Percentiles rank a stretch among this genome's conserved stretches.
These are phyloP conservation scores for Candida sp. DNA, from an alignment of 1,139 yeast genomes.

Conservation along the genomic window DNA sequence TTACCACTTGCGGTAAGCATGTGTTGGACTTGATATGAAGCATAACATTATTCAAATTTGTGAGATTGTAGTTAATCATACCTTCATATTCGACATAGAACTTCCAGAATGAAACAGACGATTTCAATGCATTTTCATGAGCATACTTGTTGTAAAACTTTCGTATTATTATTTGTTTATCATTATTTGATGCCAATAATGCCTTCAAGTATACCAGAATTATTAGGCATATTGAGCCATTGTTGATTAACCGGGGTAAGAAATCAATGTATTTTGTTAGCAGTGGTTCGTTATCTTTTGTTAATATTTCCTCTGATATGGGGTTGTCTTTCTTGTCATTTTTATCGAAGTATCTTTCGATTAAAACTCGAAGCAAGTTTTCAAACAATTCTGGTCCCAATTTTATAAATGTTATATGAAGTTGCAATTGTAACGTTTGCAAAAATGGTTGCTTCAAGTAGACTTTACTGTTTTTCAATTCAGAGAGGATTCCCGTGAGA, in stretches of 20 bases:
- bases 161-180: slow-evolving; percentile 4
- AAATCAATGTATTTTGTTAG: slow-evolving; percentile 8
- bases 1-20: slow-evolving; percentile 41
- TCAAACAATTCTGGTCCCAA: slow-evolving; percentile 6
- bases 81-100: slow-evolving; percentile 53
- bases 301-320: slow-evolving; percentile 5
- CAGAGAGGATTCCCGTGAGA: slow-evolving; percentile 23
- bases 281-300: slow-evolving; percentile 3
- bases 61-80: slow-evolving; percentile 33
- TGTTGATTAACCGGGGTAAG: slow-evolving; percentile 19
- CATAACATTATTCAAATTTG: slow-evolving; percentile 41
- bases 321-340: slow-evolving; percentile 7
- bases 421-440: slow-evolving; percentile 15
- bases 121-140: slow-evolving; percentile 29
- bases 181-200: slow-evolving; percentile 5
- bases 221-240: slow-evolving; percentile 28
- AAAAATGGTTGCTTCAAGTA: slow-evolving; percentile 23
- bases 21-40: slow-evolving; percentile 39
- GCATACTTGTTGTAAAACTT: slow-evolving; percentile 38
- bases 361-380: slow-evolving; percentile 12
- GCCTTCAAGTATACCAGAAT: slow-evolving; percentile 17
- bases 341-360: slow-evolving; percentile 17
- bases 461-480: slow-evolving; percentile 13
- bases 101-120: slow-evolving; percentile 53
- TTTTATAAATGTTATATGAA: slow-evolving; percentile 16